Conservation (phyloP, 352 stramenopile genomes). For the Phytophthora colocasiae region DNA sequence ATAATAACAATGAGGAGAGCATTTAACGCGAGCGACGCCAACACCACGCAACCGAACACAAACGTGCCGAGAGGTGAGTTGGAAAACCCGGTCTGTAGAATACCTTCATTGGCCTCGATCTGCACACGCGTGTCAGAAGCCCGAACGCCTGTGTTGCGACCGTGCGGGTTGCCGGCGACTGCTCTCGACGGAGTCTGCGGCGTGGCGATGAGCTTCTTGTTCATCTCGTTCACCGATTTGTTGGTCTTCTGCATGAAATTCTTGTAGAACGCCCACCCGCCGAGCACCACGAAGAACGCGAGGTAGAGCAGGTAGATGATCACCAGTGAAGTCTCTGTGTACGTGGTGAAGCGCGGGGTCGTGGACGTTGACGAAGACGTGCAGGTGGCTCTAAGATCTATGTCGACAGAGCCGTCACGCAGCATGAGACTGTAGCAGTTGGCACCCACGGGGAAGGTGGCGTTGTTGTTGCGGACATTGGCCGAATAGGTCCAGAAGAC, state of each 20-base stretch:
- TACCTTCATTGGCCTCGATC: neutral
- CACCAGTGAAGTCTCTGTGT: constrained; percentile 31
- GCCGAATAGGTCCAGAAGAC: constrained; percentile 51
- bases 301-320: constrained; percentile 43
- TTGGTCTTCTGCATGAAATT: constrained; percentile 29
- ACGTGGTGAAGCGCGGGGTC: constrained; percentile 32
- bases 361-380: constrained; percentile 13
- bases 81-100: constrained; percentile 38
- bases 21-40: constrained; percentile 17
- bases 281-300: constrained; percentile 42
- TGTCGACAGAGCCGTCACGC: constrained; percentile 29
- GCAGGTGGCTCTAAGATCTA: constrained; percentile 23
- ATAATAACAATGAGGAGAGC: constrained; percentile 42
- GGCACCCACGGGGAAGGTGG: constrained; percentile 51
- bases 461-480: constrained; percentile 62
- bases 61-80: constrained; percentile 16
- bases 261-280: constrained; percentile 28
- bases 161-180: constrained; percentile 9
- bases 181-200: constrained; percentile 30
- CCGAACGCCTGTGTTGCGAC: constrained; percentile 14
- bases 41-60: constrained; percentile 36
- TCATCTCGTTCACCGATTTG: constrained; percentile 36
- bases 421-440: constrained; percentile 46
- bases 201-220: constrained; percentile 33
- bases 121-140: constrained; percentile 21